These are phyloP conservation scores for Trichoderma orchidacearum DNA, from an alignment of 495 filamentous ascomycete species.

Conservation along the genomic window DNA sequence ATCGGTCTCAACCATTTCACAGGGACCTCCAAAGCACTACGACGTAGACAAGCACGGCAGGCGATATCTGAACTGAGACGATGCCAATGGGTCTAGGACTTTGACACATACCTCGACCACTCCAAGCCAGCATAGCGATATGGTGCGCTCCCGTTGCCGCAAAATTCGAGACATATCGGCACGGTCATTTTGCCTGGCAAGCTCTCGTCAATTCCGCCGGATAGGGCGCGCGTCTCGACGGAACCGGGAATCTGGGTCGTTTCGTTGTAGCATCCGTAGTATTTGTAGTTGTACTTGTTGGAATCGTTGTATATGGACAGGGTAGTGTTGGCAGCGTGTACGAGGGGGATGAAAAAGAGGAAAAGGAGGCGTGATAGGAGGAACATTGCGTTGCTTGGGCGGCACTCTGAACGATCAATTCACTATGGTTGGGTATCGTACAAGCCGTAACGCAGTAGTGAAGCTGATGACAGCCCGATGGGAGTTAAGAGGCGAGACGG, in stretches of 20 bases:
- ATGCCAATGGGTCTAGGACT: slow-evolving; percentile 1
- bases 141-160: slow-evolving; percentile 8
- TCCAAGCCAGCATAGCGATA: slow-evolving; percentile 33
- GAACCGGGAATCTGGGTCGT: slow-evolving; percentile 19
- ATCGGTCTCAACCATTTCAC: too few species aligned
- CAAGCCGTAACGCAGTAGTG: too few species aligned
- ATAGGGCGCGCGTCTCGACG: slow-evolving; percentile 15
- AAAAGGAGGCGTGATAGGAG: not conserved
- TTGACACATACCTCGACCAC: slow-evolving; percentile 23
- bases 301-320: slow-evolving; percentile 10
- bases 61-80: not conserved
- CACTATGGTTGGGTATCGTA: too few species aligned
- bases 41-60: too few species aligned
- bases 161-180: slow-evolving; percentile 26
- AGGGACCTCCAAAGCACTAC: too few species aligned
- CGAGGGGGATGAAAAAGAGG: not conserved
- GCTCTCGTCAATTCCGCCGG: slow-evolving; percentile 16
- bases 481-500: not conserved
- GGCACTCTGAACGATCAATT: not conserved
- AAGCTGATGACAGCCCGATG: too few species aligned
- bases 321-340: slow-evolving; percentile 1
- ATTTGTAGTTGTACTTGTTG: slow-evolving; percentile 18
- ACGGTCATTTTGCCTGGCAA: slow-evolving; percentile 25
- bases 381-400: not conserved
- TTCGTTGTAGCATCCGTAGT: slow-evolving; percentile 38